Base-by-base conservation (phyloP, 2,329 filamentous ascomycete species). In the Verticillium klebahnii region DNA sequence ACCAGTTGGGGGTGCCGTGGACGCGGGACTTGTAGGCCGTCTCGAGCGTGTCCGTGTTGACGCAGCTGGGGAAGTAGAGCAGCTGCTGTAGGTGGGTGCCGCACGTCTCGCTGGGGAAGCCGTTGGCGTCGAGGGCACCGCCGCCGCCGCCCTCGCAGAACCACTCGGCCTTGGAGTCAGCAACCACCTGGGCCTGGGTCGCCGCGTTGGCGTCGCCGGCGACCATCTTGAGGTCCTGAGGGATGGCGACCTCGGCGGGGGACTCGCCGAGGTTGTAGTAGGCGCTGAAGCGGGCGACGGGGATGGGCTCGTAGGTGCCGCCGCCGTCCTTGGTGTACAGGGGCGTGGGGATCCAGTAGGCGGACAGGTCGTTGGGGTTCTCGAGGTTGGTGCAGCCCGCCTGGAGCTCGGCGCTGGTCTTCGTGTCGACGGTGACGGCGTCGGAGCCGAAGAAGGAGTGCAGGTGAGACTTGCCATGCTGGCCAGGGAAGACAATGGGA, bases 101-200 rank as follows among this genome's bases (percentile, higher is more conserved):
- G 11, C 88, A 90, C 0, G 88, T 89, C 59, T 86, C 86, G 64
- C 90, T 89, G 32, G 89, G 89, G 69, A 89, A 87, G 23, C 88
- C 89, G 69, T 91, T 91, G 9, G 86, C 88, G 23, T 67, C 65
- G 2, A 61, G 87, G 71, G 57, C 62, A 36, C 60, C 63, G 61
- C 63, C 17, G 25, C 63, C 66, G 19, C 69, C 71, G 61, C 64
- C 66, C 65, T 78, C 75, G 61, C 75, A 78, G 29, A 36, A 60
- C 71, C 61, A 71, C 31, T 63, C 54, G 61, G 67, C 62, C 59
- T 66, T 63, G 34, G 69, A 67, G 23, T 67, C 64, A 32, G 64
- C 60, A 17, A 64, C 60, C 58, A 67, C 63, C 2, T 61, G 62
- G 12, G 75, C 76, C 67, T 75, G 72, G 65, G 79, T 80, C 69